Conservation (phyloP, 345 rosid species). For the Erucastrum elatum region DNA sequence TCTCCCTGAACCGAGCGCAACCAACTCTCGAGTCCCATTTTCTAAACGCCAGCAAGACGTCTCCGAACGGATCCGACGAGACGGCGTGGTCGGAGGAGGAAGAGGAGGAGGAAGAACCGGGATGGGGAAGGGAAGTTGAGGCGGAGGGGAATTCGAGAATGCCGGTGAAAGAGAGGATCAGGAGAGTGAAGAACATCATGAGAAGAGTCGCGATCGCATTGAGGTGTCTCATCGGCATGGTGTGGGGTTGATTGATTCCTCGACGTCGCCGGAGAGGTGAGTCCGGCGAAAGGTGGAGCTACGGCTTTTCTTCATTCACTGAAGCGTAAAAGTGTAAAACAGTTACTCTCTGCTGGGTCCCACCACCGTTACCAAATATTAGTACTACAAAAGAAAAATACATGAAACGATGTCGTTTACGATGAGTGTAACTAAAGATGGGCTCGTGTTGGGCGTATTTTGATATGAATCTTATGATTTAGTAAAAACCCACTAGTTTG, state of each 20-base stretch:
- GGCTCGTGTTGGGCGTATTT: background rate
- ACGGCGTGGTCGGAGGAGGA: background rate
- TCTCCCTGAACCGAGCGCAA: conserved; percentile 63
- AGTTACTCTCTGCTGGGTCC: conserved; percentile 19
- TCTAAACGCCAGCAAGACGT: conserved; percentile 53
- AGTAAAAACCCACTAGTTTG: background rate
- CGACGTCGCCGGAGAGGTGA: conserved; percentile 26
- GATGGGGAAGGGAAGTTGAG: conserved; percentile 38
- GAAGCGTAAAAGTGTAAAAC: background rate
- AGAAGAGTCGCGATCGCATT: conserved; percentile 49
- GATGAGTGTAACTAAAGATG: background rate
- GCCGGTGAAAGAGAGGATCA: conserved; percentile 75
- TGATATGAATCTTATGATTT: background rate
- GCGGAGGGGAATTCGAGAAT: conserved; percentile 73
- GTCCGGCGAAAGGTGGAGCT: conserved; percentile 23
- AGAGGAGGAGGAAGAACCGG: conserved; percentile 6
- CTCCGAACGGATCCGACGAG: conserved; percentile 58
- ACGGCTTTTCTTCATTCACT: conserved; percentile 12
- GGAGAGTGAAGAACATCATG: conserved; percentile 61
- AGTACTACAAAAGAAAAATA: background rate
- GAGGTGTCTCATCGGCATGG: conserved; percentile 65
- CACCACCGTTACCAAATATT: conserved; percentile 16
- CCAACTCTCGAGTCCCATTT: conserved; percentile 87
- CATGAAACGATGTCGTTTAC: background rate
- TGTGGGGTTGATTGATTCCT: conserved; percentile 9